Evolutionary conservation across 2,329 filamentous ascomycete genomes (phyloP), one percentile per base, ranked within the genome.

Genomic region (Plectosphaerella sp.): DNA sequence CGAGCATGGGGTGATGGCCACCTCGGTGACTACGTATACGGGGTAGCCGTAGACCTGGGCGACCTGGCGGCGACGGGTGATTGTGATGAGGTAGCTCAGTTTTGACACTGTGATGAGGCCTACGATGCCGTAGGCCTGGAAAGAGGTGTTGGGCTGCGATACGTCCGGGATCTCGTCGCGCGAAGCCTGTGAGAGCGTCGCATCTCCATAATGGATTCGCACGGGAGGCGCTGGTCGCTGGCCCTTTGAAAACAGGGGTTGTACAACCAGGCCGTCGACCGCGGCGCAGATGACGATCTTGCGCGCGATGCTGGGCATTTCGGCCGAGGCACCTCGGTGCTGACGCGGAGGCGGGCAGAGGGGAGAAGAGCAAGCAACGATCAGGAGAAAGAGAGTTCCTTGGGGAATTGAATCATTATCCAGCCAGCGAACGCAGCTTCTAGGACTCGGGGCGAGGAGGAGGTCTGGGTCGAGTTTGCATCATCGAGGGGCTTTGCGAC

Each of bases 1-100:
- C 2, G 86, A 82, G 50, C 94, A 84, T 1, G 94, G 94, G 6
- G 96, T 96, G n/a, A 97, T 75, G 7, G 91, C 87, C 33, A 97
- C 89, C 60, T 95, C 90, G 43, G 88, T 94, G 54, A 97, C 83
- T 39, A 91, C 86, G 68, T 95, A 99, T 51, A 97, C 76, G 0
- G 92, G 87, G 51, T 82, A 86, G 6, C 90, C 91, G 58, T 86
- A 84, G 48, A 97, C 84, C 58, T 92, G 87, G 3, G 94, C 94
- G 48, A 97, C 91, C 67, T 96, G 89, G 62, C 95, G 83, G 46
- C 93, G 88, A 53, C 85, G 83, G 20, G 87, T 91, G 62, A 99
- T 95, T 11, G 90, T 87, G 53, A 99, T 82, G 7, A 99, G 80
- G 69, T 93, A 97, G 57, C 85, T 89, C 25, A 86, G 81, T 37